phyloP scores from a whole-genome alignment of 2,329 filamentous ascomycete species.

The Rhexocercosporidium sp. region DNA sequence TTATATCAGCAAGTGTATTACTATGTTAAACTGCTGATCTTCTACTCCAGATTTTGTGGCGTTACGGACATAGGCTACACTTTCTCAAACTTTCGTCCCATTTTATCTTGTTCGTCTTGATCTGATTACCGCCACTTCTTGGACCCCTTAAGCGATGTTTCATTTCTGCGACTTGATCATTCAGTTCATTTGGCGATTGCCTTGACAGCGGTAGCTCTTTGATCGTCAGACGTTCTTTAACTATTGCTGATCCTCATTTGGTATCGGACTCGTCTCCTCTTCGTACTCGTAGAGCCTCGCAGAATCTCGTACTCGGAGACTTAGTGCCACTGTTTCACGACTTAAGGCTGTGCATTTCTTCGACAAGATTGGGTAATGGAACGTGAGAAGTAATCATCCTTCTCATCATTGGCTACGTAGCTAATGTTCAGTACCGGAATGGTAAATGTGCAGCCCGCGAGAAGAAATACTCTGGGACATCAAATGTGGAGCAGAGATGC shows the following conservation, averaged over 20 bases:
- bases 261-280: background rate
- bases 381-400: background rate
- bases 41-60: background rate
- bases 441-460: background rate
- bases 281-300: conserved; percentile 1
- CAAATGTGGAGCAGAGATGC: background rate
- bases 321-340: background rate
- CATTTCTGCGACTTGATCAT: no score
- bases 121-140: background rate
- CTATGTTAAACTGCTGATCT: background rate
- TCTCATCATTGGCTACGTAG: background rate
- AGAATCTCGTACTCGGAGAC: background rate
- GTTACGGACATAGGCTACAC: background rate
- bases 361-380: background rate
- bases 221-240: background rate
- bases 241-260: background rate
- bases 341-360: background rate
- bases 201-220: background rate
- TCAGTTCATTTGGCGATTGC: background rate
- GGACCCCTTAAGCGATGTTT: background rate
- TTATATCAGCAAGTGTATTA: background rate
- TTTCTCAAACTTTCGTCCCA: background rate
- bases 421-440: background rate
- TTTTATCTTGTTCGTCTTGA: background rate
- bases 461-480: background rate